Evolutionary conservation across 345 rosid genomes (phyloP).

Genomic region (Excoecaria agallocha): DNA sequence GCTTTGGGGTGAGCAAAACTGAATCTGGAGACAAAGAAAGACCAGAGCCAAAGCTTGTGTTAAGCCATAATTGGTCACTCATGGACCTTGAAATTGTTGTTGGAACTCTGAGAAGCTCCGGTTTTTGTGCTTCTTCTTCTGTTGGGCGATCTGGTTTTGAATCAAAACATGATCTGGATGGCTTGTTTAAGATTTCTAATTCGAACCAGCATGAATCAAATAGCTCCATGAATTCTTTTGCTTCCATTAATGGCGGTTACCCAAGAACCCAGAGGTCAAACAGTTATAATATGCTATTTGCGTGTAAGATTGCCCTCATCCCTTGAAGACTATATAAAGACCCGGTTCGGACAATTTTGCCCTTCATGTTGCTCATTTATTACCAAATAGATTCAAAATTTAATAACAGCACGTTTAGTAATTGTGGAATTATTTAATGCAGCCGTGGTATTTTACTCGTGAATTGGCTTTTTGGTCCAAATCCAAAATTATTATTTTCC

Average conservation of each 20-base stretch:
- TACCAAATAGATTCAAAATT: background rate
- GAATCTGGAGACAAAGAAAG: conserved; percentile 44
- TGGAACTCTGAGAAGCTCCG: conserved; percentile 26
- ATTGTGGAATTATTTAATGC: too few species aligned
- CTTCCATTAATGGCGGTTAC: conserved; percentile 37
- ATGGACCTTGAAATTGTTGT: conserved; percentile 41
- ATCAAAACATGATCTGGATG: conserved; percentile 8
- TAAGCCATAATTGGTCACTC: conserved; percentile 46
- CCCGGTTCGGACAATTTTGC: conserved; percentile 2
- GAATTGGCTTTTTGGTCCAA: too few species aligned
- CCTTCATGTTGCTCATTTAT: conserved; percentile 11
- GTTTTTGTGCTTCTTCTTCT: conserved; percentile 22
- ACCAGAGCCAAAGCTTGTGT: conserved; percentile 29
- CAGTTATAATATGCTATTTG: background rate
- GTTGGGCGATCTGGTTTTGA: conserved; percentile 24
- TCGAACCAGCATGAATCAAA: conserved; percentile 49
- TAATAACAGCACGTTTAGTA: conserved; percentile 30
- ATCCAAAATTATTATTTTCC: too few species aligned
- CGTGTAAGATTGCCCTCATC: background rate
- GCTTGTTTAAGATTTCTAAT: conserved; percentile 41
- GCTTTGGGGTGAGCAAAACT: conserved; percentile 38
- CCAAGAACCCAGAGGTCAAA: background rate
- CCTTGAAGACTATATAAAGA: conserved; percentile 13
- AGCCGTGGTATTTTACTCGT: too few species aligned
- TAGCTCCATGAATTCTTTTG: conserved; percentile 31